phyloP scores from a whole-genome alignment of 2,329 filamentous ascomycete species.

The Blastomyces percursus region DNA sequence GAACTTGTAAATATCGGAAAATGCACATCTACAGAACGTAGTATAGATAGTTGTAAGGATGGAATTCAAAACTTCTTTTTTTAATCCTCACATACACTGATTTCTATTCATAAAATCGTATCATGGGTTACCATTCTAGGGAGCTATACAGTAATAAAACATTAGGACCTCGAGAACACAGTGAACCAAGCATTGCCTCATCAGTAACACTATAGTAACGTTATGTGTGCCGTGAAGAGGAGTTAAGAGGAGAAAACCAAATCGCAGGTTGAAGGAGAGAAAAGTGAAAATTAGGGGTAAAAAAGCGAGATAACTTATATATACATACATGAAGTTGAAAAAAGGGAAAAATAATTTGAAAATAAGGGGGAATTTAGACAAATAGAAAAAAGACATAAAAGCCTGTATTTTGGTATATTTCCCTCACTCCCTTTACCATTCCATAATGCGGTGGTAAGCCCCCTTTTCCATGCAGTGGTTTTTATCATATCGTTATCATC shows the following conservation, averaged over 20 bases:
- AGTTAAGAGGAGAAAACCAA: neutral
- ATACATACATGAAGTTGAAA: neutral
- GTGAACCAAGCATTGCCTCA: neutral
- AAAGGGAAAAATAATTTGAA: neutral
- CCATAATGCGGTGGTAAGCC: neutral
- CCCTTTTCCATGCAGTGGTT: neutral
- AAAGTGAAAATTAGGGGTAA: no score
- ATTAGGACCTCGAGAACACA: neutral
- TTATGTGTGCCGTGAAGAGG: neutral
- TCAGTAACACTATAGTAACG: neutral
- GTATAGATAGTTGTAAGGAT: neutral
- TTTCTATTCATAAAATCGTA: neutral
- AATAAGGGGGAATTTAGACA: neutral
- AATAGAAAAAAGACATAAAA: conserved; percentile 1
- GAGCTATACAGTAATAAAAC: neutral
- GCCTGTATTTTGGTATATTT: conserved; percentile 1
- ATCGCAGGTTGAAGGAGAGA: neutral
- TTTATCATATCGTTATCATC: conserved; percentile 5
- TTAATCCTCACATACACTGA: neutral
- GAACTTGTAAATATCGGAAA: neutral
- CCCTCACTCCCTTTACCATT: neutral
- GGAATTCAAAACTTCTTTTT: neutral
- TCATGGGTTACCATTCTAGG: neutral
- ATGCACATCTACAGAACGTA: neutral
- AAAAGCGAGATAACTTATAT: neutral